A percentile compares a stretch with the other conserved stretches of the same genome.
These are phyloP conservation scores for Globisporangium nagaii DNA, from an alignment of 352 stramenopile species.

Conservation along the genomic window DNA sequence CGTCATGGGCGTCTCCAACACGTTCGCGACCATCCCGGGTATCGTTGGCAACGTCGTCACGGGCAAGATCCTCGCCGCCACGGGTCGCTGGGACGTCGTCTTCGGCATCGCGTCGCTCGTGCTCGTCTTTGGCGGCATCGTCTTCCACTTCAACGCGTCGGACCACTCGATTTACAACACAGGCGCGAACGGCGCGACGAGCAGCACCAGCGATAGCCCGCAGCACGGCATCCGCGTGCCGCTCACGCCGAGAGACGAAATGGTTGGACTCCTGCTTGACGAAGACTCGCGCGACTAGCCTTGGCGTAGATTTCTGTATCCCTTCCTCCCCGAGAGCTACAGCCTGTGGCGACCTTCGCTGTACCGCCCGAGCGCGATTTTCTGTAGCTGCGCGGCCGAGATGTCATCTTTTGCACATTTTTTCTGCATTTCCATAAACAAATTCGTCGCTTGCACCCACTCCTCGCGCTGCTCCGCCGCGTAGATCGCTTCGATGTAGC, in stretches of 20 bases:
- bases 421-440: constrained; percentile 76
- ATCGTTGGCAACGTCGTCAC: constrained; percentile 85
- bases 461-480: constrained; percentile 57
- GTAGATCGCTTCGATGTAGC: constrained; percentile 74
- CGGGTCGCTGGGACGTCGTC: constrained; percentile 75
- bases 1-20: constrained; percentile 87
- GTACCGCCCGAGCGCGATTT: constrained; percentile 65
- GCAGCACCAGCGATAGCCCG: constrained; percentile 23
- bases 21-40: constrained; percentile 75
- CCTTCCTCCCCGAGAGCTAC: not conserved
- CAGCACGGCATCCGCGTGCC: constrained; percentile 24
- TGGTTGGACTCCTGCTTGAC: constrained; percentile 47
- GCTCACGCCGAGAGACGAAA: constrained; percentile 37
- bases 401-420: constrained; percentile 49
- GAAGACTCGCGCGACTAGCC: constrained; percentile 11
- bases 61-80: constrained; percentile 66
- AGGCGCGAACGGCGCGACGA: constrained; percentile 3
- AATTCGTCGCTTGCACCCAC: constrained; percentile 58
- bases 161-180: constrained; percentile 69
- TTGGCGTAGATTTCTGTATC: too few relatives aligned
- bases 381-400: constrained; percentile 33
- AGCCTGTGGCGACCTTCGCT: constrained; percentile 24
- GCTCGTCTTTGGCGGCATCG: constrained; percentile 55
- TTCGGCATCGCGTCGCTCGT: constrained; percentile 74
- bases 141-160: constrained; percentile 77